Base-by-base conservation (phyloP, 345 rosid species). In the Bruguiera parviflora region DNA sequence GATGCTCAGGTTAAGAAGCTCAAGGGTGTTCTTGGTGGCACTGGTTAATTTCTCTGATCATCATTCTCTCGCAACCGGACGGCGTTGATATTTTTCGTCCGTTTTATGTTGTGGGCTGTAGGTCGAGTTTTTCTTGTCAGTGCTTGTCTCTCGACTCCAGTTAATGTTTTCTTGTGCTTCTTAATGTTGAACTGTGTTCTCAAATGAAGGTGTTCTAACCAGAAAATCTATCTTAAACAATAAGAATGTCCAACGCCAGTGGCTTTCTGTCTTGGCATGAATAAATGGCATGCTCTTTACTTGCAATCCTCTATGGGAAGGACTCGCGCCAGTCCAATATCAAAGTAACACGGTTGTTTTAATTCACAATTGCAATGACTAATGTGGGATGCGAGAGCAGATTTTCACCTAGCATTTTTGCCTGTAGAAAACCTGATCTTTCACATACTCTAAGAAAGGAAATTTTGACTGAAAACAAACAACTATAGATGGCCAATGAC, bases 11-110 rank as follows among this genome's bases (percentile, higher is more conserved):
- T 92, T 55, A 90, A 88, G 90, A 92, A 87, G 84, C 93, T 92
- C 47, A 92, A 92, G 81, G 84, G 80, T 49, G 85, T 92, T 58
- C 95, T 92, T 74, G 98, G 98, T 31, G 98, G 98, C 70, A 90
- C 84, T 25, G 77, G 80, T 55, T 92, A 77, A 81, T 33, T 25
- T 21, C 53, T 21, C 22, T 5, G 39, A 58, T 32, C 51, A n/a
- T 47, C n/a, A 16, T 59, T 47, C 32, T 25, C 20, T 7, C 49
- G 16, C 49, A 43, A 43, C 49, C 49, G 0, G 49, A 43, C 13
- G 49, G 5, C 13, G 49, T 15, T 13, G 49, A 43, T 43, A 13
- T 11, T 3, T 43, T 43, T 13, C 5, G 49, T 43, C 49, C 49
- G 25, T 58, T 65, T 25, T 13, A 27, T 20, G 31, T 28, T 51